A percentile compares a stretch with the other conserved stretches of the same genome.
These are phyloP conservation scores for Stevia rebaudiana DNA, from an alignment of 140 eudicot species.

Conservation along the genomic window DNA sequence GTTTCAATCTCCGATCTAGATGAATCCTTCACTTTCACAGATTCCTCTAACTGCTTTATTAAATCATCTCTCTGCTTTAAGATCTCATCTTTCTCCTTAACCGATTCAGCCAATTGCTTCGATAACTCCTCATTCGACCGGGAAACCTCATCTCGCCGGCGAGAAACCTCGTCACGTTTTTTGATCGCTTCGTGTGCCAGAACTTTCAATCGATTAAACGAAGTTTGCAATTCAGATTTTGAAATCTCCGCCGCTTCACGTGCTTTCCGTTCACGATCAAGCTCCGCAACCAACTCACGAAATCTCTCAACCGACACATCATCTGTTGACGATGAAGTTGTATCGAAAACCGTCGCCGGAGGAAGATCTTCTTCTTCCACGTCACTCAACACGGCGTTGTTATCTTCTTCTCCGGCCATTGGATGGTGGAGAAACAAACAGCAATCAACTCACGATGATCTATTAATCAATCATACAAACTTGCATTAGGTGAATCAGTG, in stretches of 20 bases:
- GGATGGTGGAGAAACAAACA: not conserved
- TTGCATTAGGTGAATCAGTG: not conserved
- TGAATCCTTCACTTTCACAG: slow-evolving; percentile 50
- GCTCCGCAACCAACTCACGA: slow-evolving; percentile 55
- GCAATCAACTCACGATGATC: slow-evolving; percentile 6
- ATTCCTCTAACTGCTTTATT: slow-evolving; percentile 54
- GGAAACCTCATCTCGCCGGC: slow-evolving; percentile 48
- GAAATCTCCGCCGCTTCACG: slow-evolving; percentile 56
- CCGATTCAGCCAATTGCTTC: slow-evolving; percentile 36
- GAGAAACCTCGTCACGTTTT: slow-evolving; percentile 62
- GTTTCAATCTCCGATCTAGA: slow-evolving; percentile 62
- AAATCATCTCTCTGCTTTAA: slow-evolving; percentile 42
- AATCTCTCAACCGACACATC: slow-evolving; percentile 55
- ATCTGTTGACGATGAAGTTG: slow-evolving; percentile 25
- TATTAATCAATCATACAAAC: slow-evolving; percentile 11
- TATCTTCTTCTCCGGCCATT: slow-evolving; percentile 66
- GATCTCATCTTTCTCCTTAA: slow-evolving; percentile 38
- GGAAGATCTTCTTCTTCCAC: slow-evolving; percentile 80
- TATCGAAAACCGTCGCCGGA: slow-evolving; percentile 38
- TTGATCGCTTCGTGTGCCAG: slow-evolving; percentile 76
- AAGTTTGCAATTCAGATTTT: slow-evolving; percentile 51
- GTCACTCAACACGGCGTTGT: slow-evolving; percentile 51
- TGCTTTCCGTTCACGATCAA: slow-evolving; percentile 66
- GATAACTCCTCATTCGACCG: slow-evolving; percentile 43
- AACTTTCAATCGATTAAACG: slow-evolving; percentile 56